Base-by-base conservation (phyloP, 768 basidiomycete genomes). In the Pleurotus sapidus region DNA sequence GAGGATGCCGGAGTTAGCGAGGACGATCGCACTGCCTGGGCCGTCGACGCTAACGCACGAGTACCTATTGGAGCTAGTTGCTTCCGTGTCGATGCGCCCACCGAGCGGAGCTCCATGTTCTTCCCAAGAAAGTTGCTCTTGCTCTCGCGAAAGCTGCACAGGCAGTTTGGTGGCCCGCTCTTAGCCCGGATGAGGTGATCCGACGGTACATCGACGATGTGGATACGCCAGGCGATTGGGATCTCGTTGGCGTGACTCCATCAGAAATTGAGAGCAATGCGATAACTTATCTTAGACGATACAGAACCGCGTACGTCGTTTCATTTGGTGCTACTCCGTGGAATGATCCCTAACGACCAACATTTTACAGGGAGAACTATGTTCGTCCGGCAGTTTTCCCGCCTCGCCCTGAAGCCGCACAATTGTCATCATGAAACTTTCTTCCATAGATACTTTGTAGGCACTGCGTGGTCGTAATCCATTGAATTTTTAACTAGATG, bases 171-270 rank as follows among this genome's bases (percentile, higher is more conserved):
- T 98, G 95, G 95, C 95, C 95, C 11, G 81, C 89, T 38, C 78
- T 97, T 49, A 86, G 83, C 68, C 92, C 94, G 1, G 96, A 99
- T 69, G 95, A 97, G 71, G 88, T 99, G 18, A 81, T 84, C 65
- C 80, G 97, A 65, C 84, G 93, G 59, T 97, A 84, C 70, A 84
- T 98, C 63, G 82, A 94, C 73, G 95, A 98, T 70, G 76, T 77
- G 38, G 81, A 86, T 57, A 82, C 77, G 57, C 79, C 76, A 17
- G 92, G 92, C 20, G 88, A 88, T 68, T 98, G 94, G 94, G 85
- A 85, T 63, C 81, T 82, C 46, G 78, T 97, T 59, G 90, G 91
- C 20, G 84, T 98, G 57, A 73, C 74, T 25, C 95, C 95, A 25
- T 84, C 90, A 57, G 86, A 89, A 66, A 82, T 98, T 60, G 95